Evolutionary conservation across 2,329 filamentous ascomycete species (phyloP).

Genomic region (Calonectria crousiana): DNA sequence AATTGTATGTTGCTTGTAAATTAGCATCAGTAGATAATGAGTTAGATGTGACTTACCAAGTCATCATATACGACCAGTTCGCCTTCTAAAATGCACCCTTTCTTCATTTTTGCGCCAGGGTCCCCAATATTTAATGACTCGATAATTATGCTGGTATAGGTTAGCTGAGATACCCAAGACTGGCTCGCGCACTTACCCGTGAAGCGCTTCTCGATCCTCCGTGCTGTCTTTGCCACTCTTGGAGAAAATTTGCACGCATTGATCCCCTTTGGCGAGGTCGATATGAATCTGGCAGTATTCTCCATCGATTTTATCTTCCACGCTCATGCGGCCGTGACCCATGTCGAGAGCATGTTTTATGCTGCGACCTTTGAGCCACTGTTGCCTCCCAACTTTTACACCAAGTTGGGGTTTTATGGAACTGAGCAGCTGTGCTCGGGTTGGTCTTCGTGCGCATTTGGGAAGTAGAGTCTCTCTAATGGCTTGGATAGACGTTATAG

Average conservation of each 20-base stretch:
- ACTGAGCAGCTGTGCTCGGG: conserved; percentile 40
- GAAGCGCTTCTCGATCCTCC: conserved; percentile 72
- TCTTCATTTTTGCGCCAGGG: conserved; percentile 68
- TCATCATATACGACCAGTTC: conserved; percentile 86
- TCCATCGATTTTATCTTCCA: conserved; percentile 87
- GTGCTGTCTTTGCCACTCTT: conserved; percentile 95
- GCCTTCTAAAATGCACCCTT: conserved; percentile 83
- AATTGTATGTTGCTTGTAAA: conserved; percentile 66
- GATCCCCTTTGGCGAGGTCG: conserved; percentile 67
- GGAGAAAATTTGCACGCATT: conserved; percentile 84
- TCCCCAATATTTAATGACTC: conserved; percentile 73
- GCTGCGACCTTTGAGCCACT: conserved; percentile 75
- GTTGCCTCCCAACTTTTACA: conserved; percentile 73
- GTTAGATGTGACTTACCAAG: conserved; percentile 50
- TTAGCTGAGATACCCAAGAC: background rate
- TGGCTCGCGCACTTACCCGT: conserved; percentile 56
- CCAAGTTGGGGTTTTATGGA: conserved; percentile 66
- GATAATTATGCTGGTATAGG: conserved; percentile 63
- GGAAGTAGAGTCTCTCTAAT: conserved; percentile 37
- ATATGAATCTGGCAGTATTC: conserved; percentile 94
- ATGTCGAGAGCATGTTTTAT: conserved; percentile 82
- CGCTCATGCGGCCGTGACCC: conserved; percentile 72
- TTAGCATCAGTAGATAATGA: conserved; percentile 18
- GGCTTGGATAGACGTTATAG: conserved; percentile 65
- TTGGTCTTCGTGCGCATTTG: conserved; percentile 25